Percentiles rank a stretch among this genome's conserved stretches.
Conservation (phyloP, 129 eudicot genomes). For the Arctium lappa region DNA sequence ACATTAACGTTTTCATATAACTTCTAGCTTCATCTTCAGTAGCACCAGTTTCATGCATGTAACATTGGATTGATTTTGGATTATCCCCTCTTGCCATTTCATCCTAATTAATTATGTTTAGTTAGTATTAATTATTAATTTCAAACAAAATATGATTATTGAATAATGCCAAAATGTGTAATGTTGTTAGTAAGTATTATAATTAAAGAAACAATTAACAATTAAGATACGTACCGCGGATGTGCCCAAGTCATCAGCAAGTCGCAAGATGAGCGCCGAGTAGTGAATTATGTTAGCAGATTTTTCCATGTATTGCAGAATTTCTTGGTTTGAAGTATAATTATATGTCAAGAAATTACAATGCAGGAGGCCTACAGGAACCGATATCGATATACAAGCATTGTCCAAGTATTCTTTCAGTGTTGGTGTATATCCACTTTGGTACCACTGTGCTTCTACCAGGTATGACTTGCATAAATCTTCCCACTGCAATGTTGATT, state of each 20-base stretch:
- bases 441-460: constrained; percentile 34
- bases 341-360: neutral
- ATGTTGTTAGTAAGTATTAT: too few species aligned
- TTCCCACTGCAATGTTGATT: constrained; percentile 21
- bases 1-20: constrained; percentile 16
- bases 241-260: constrained; percentile 35
- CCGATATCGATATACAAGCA: constrained; percentile 27
- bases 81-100: constrained; percentile 31
- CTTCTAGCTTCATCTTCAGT: constrained; percentile 28
- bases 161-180: too few species aligned
- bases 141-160: neutral
- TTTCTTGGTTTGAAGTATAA: constrained; percentile 5
- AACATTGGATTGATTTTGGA: constrained; percentile 30
- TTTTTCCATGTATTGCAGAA: constrained; percentile 1
- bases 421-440: constrained; percentile 25
- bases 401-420: constrained; percentile 30
- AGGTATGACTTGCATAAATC: constrained; percentile 31
- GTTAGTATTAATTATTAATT: neutral
- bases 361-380: constrained; percentile 20
- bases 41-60: constrained; percentile 31
- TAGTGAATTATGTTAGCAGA: constrained; percentile 3
- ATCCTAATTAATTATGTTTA: neutral
- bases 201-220: too few species aligned
- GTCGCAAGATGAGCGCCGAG: constrained; percentile 27
- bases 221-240: constrained; percentile 11